Conservation (phyloP, 1,139 yeast species). For the Pichia sp. region DNA sequence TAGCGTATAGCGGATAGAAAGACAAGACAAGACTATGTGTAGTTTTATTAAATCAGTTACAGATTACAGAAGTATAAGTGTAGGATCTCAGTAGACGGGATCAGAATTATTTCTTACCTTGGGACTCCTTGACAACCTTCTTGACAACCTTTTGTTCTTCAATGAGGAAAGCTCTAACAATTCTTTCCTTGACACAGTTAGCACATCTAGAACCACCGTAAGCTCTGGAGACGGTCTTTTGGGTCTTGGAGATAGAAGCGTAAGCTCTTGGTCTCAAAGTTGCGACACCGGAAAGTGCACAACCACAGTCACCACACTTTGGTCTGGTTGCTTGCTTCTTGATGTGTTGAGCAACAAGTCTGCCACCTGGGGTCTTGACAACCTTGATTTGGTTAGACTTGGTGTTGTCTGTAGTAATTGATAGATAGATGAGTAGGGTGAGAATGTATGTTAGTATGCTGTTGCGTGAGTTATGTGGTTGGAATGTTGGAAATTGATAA, state of each 20-base stretch:
- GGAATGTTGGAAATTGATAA: background rate
- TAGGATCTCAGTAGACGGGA: too few relatives aligned
- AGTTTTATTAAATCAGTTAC: conserved; percentile 1
- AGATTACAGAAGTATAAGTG: too few relatives aligned
- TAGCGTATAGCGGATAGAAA: background rate
- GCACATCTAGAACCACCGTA: conserved; percentile 99
- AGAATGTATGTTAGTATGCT: conserved; percentile 23
- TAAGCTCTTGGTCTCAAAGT: conserved; percentile 97
- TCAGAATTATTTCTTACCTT: conserved; percentile 67
- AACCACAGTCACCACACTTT: conserved; percentile 99
- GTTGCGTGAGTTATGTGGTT: background rate
- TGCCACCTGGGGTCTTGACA: conserved; percentile 99
- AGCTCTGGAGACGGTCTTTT: conserved; percentile 98
- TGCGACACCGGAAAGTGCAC: conserved; percentile 84
- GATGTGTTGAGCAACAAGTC: conserved; percentile 94
- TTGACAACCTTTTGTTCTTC: conserved; percentile 99
- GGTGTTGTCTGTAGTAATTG: conserved; percentile 68
- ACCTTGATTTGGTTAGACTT: conserved; percentile 98
- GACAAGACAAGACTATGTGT: background rate
- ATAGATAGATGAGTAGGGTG: conserved; percentile 15
- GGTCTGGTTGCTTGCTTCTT: conserved; percentile 94
- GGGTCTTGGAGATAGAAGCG: conserved; percentile 91
- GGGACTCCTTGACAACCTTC: conserved; percentile 95
- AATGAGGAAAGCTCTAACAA: conserved; percentile 97
- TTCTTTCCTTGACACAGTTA: conserved; percentile 97